Evolutionary conservation across 164 flowering plant genomes (phyloP), one percentile per base, ranked within the genome.

Genomic region (Chimonanthus praecox): DNA sequence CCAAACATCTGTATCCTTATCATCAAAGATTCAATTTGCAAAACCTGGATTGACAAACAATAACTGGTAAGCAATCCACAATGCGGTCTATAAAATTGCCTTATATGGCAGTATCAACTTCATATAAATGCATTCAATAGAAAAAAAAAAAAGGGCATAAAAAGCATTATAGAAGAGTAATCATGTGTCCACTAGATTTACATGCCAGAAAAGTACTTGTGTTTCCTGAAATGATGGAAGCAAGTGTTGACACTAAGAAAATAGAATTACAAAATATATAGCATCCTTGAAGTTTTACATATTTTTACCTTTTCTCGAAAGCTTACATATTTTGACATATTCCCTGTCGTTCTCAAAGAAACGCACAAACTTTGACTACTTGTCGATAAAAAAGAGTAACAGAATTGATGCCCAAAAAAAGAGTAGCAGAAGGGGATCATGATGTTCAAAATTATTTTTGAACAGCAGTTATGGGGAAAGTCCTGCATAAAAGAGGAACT

Each of bases 21-120:
- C 45, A 85, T 76, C 64, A 87, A 71, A 69, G 85, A 80, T 78
- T 92, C 97, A 71, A 83, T 79, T 83, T 86, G 97, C 77, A 91
- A 73, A 72, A 91, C 92, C 98, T 94, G 81, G 61, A 13, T 5
- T 15, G 69, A 58, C 82, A 65, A 89, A 88, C 21, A 87, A 83
- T 66, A 44, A 44, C 9, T 20, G 21, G 47, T 66, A 44, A 66
- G 68, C 9, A 44, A n/a, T 13, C 3, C 13, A 54, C 60, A 54
- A 54, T 54, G 16, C 16, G 60, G 16, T 11, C 16, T 11, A 54
- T n/a, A 54, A 54, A n/a, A 54, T 54, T 13, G 60, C 60, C 60
- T 15, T 33, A 33, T 33, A 33, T 11, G 60, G 16, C 60, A 13
- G 60, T 5, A 11, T 54, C 60, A 54, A 54, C 60, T 54, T 54